Percentiles rank a stretch among this genome's conserved stretches.
Conservation (phyloP, 1,284 basidiomycete species). For the Puccinia polysora region DNA sequence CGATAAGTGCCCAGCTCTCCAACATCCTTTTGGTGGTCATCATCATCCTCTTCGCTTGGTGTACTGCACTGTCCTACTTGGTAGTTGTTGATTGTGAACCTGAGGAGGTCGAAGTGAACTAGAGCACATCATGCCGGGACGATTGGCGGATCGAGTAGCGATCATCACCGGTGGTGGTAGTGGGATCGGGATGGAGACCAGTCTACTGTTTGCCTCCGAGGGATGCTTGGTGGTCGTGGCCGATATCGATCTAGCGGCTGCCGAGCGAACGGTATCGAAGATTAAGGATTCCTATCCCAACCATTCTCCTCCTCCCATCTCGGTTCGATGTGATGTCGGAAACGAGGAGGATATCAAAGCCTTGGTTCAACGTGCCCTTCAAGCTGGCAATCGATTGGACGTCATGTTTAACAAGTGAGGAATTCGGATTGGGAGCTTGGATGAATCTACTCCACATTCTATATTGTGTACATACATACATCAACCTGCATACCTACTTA, state of each 20-base stretch:
- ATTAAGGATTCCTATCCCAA: slow-evolving; percentile 67
- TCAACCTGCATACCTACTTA: too few relatives aligned
- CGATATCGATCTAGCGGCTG: slow-evolving; percentile 73
- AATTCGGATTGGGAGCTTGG: too few relatives aligned
- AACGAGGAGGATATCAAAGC: slow-evolving; percentile 79
- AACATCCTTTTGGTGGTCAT: too few relatives aligned
- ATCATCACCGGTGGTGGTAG: slow-evolving; percentile 79
- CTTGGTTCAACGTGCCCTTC: slow-evolving; percentile 71
- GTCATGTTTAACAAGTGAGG: slow-evolving; percentile 61
- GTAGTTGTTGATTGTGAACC: too few relatives aligned
- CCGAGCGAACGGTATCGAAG: slow-evolving; percentile 65
- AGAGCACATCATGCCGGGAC: slow-evolving; percentile 43
- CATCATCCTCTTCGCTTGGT: too few relatives aligned
- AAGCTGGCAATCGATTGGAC: slow-evolving; percentile 81
- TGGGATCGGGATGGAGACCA: slow-evolving; percentile 89
- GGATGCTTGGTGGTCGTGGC: slow-evolving; percentile 80
- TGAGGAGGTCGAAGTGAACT: too few relatives aligned
- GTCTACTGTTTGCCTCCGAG: slow-evolving; percentile 84
- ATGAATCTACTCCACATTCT: too few relatives aligned
- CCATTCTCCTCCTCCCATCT: slow-evolving; percentile 60
- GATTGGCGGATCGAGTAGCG: slow-evolving; percentile 59
- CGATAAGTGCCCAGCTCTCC: too few relatives aligned
- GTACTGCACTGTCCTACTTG: too few relatives aligned
- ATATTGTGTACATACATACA: too few relatives aligned
- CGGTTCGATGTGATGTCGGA: slow-evolving; percentile 76